Conservation (phyloP, 345 rosid species). For the Luvunga scandens region DNA sequence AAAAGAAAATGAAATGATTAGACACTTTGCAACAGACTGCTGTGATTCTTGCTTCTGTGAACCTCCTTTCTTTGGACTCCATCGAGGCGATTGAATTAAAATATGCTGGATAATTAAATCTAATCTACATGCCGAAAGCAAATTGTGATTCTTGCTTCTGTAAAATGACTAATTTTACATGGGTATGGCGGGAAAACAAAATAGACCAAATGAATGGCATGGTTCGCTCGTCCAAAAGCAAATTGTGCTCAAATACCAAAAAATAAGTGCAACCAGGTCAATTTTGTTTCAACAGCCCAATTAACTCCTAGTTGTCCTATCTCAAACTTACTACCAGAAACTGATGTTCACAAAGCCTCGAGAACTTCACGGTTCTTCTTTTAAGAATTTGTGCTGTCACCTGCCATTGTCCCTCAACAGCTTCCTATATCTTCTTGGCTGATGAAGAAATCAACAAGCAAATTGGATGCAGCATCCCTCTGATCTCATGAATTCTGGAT, state of each 20-base stretch:
- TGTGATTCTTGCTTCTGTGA: background rate
- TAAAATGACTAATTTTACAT: background rate
- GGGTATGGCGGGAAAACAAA: background rate
- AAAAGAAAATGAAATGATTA: background rate
- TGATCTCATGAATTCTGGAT: background rate
- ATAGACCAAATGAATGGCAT: background rate
- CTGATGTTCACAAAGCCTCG: background rate
- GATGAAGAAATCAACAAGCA: background rate
- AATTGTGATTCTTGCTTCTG: too few species aligned
- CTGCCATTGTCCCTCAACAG: background rate
- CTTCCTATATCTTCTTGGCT: background rate
- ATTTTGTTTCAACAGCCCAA: background rate
- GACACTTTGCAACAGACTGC: background rate
- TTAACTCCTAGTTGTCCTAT: background rate
- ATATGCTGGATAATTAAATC: too few species aligned
- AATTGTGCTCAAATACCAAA: background rate
- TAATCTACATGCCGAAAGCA: too few species aligned
- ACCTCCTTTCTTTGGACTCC: background rate
- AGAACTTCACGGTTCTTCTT: background rate
- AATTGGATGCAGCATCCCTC: background rate
- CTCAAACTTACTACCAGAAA: background rate
- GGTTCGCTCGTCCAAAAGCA: background rate
- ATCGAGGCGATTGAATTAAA: too few species aligned
- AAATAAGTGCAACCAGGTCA: background rate
- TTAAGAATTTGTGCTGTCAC: too few species aligned